Percentiles rank a stretch among this genome's conserved stretches.
phyloP scores from a whole-genome alignment of 176 grass and related monocot genomes.

The Triticum turgidum region DNA sequence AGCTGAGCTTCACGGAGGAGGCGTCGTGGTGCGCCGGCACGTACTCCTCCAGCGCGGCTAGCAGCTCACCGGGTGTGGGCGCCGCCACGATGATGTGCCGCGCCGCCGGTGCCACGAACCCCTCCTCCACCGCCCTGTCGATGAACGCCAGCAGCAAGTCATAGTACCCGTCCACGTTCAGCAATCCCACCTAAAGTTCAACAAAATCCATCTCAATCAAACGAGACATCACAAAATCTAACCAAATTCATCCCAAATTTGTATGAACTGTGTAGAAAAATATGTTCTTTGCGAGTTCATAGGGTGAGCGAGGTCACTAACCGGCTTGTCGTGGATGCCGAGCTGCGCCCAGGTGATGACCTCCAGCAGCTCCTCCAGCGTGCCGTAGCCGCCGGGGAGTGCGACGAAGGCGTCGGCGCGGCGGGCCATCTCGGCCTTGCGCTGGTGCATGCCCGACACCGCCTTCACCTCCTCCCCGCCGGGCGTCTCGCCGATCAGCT shows the following conservation, averaged over 20 bases:
- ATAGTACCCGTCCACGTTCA: conserved; percentile 77
- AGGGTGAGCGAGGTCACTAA: not conserved
- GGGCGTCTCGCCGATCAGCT: conserved; percentile 63
- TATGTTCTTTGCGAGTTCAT: too few species aligned
- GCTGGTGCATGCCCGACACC: conserved; percentile 56
- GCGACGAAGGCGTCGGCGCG: conserved; percentile 67
- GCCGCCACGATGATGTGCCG: conserved; percentile 43
- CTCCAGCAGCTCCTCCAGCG: conserved; percentile 58
- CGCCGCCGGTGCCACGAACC: conserved; percentile 46
- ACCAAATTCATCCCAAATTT: too few species aligned
- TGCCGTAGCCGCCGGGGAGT: conserved; percentile 37
- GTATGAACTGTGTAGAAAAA: too few species aligned
- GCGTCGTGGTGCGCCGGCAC: not conserved
- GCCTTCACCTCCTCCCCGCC: conserved; percentile 36
- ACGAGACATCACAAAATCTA: too few species aligned
- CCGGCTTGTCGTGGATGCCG: conserved; percentile 64
- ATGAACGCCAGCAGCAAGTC: conserved; percentile 55
- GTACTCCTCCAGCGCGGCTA: not conserved
- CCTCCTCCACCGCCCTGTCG: conserved; percentile 56
- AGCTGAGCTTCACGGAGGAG: not conserved
- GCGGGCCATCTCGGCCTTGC: conserved; percentile 70
- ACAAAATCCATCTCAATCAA: not conserved
- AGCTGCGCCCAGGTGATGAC: conserved; percentile 48
- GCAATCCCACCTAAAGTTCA: conserved; percentile 38
- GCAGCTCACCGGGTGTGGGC: conserved; percentile 22